Evolutionary conservation across 1,139 yeast genomes (phyloP), one percentile per base, ranked within the genome.

Genomic region (Nematodospora anomalae): DNA sequence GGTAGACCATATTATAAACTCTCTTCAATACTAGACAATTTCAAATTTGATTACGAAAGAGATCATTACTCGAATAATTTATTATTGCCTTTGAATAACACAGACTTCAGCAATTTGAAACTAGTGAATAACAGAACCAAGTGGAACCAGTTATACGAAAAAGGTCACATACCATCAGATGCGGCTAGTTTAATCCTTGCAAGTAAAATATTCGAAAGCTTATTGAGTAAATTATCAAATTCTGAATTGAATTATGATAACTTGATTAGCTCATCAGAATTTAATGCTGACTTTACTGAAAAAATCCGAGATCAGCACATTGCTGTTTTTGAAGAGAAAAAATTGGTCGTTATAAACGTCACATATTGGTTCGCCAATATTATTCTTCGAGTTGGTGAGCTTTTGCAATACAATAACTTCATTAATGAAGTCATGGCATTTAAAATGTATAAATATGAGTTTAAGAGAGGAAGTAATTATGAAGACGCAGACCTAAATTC

Each of bases 1-100:
- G 77, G 77, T 0, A 55, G 51, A 34, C 79, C 78, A 1, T 73
- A 61, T 42, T 41, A 47, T 10, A 48, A 46, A 30, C 39, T 55
- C 4, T 40, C 50, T 1, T 34, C 41, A 12, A 35, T 43, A 13
- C 33, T 42, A 23, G 40, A 44, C 34, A 46, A 46, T 25, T 36
- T 42, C 23, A 40, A 46, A 11, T 37, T 42, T 18, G 46, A 43
- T 26, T 41, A 41, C 38, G 56, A 51, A 24, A 27, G 49, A 6
- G 46, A 46, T 30, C 35, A 40, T 12, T 45, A 40, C 32, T 38
- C 44, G 6, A 40, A 44, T 30, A 38, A 42, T 12, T 22, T 52
- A 6, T 42, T 45, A 20, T 33, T 53, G 15, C 58, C 58, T 4
- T 29, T 49, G 25, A 42, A 43, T 23, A 42, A 44, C 34, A 32